These are phyloP conservation scores for Hypoxylon rickii DNA, from an alignment of 495 filamentous ascomycete genomes.

Conservation along the genomic window DNA sequence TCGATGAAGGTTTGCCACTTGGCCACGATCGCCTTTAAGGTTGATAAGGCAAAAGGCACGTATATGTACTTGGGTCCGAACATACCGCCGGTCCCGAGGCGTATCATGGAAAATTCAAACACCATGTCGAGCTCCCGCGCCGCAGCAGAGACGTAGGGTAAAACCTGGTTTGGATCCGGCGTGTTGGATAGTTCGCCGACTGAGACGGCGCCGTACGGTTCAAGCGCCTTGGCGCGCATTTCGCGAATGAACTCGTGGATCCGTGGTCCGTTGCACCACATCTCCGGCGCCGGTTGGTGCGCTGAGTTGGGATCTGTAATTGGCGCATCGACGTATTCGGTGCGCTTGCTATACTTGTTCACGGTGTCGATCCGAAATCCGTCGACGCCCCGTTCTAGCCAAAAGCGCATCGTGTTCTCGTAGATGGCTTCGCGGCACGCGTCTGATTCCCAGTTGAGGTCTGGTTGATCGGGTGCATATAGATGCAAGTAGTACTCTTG, in stretches of 20 bases:
- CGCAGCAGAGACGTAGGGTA: constrained; percentile 60
- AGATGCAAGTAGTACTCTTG: constrained; percentile 74
- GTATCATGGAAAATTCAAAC: constrained; percentile 71
- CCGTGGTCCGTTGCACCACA: constrained; percentile 67
- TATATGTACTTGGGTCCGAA: constrained; percentile 45
- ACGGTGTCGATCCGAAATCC: constrained; percentile 74
- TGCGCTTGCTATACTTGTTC: constrained; percentile 67
- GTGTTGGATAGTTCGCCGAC: constrained; percentile 75
- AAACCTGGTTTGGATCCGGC: constrained; percentile 59
- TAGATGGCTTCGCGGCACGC: constrained; percentile 67
- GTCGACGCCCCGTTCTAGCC: constrained; percentile 68
- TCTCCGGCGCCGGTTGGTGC: constrained; percentile 53
- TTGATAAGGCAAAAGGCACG: constrained; percentile 53
- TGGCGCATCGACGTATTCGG: constrained; percentile 63
- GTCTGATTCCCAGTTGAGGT: constrained; percentile 76
- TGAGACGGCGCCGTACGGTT: constrained; percentile 68
- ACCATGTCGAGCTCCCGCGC: constrained; percentile 74
- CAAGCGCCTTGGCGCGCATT: constrained; percentile 64
- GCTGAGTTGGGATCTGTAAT: constrained; percentile 48
- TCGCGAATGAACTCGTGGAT: constrained; percentile 69
- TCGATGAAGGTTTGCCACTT: constrained; percentile 73
- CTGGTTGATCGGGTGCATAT: constrained; percentile 67
- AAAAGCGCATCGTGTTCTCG: constrained; percentile 67
- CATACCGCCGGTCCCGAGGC: constrained; percentile 55
- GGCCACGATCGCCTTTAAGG: constrained; percentile 62